Percentiles rank a stretch among this genome's conserved stretches.
These are phyloP conservation scores for Sonneratia caseolaris DNA, from an alignment of 345 rosid species.

Conservation along the genomic window DNA sequence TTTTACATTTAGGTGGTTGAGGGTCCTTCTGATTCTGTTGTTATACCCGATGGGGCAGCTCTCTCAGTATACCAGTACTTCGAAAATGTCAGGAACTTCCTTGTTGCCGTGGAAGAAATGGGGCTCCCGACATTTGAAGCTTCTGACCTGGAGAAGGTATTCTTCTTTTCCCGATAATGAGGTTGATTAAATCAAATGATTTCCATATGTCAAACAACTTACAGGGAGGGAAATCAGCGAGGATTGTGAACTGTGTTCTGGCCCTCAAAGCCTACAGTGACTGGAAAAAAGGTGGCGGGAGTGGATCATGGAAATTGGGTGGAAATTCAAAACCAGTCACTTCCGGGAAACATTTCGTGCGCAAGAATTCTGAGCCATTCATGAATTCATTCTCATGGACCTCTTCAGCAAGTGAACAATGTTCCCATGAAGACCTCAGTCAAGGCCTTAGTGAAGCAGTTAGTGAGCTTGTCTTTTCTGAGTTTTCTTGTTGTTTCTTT, in stretches of 20 bases:
- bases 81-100: slow-evolving; percentile 83
- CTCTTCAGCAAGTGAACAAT: slow-evolving; percentile 32
- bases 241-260: slow-evolving; percentile 68
- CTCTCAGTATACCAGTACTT: slow-evolving; percentile 83
- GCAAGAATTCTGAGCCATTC: slow-evolving; percentile 60
- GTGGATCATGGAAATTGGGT: slow-evolving; percentile 58
- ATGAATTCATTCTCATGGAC: slow-evolving; percentile 44
- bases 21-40: slow-evolving; percentile 56
- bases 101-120: slow-evolving; percentile 59
- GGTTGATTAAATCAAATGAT: neutral
- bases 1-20: slow-evolving; percentile 51
- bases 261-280: slow-evolving; percentile 73
- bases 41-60: slow-evolving; percentile 76
- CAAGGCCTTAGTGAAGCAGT: slow-evolving; percentile 41
- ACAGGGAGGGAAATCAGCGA: slow-evolving; percentile 34
- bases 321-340: slow-evolving; percentile 36
- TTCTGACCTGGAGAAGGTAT: slow-evolving; percentile 80
- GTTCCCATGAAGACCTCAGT: slow-evolving; percentile 25
- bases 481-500: slow-evolving; percentile 1
- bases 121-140: slow-evolving; percentile 87
- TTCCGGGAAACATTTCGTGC: slow-evolving; percentile 40
- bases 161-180: neutral
- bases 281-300: slow-evolving; percentile 70
- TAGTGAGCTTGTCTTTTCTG: slow-evolving; percentile 22
- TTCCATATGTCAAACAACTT: neutral